A percentile compares a stretch with the other conserved stretches of the same genome.
Evolutionary conservation across 2,329 filamentous ascomycete species (phyloP).

Genomic region (Hymenoscyphus albidus): DNA sequence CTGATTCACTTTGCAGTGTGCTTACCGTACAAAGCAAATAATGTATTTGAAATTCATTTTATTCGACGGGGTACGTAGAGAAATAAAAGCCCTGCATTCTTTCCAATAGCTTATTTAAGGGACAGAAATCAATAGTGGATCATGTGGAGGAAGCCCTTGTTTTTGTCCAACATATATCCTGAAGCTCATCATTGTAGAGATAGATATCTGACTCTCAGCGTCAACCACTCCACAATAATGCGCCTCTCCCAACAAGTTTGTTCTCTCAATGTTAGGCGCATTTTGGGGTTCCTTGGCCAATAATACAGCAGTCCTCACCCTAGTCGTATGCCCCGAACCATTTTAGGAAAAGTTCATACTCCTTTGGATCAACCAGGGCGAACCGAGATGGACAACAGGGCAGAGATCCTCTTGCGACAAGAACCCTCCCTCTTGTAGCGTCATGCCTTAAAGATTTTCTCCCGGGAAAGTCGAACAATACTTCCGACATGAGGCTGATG

Average conservation of each 20-base stretch:
- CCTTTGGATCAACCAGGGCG: neutral
- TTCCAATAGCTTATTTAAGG: neutral
- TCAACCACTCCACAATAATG: neutral
- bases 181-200: neutral
- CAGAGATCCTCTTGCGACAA: neutral
- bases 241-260: neutral
- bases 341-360: neutral
- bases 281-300: neutral
- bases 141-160: neutral
- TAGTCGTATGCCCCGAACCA: neutral
- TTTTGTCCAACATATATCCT: neutral
- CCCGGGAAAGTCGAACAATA: neutral
- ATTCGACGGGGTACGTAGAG: neutral
- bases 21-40: neutral
- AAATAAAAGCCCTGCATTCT: neutral
- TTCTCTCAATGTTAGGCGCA: neutral
- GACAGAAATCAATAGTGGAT: neutral
- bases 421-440: neutral
- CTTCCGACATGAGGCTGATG: constrained; percentile 10
- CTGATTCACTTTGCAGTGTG: neutral
- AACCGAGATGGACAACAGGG: neutral
- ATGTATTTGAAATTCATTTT: neutral
- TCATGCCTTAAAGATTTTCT: neutral
- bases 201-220: neutral
- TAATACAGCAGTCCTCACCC: neutral